Base-by-base conservation (phyloP, 306 rosid genomes). In the Dalbergia oliveri region DNA sequence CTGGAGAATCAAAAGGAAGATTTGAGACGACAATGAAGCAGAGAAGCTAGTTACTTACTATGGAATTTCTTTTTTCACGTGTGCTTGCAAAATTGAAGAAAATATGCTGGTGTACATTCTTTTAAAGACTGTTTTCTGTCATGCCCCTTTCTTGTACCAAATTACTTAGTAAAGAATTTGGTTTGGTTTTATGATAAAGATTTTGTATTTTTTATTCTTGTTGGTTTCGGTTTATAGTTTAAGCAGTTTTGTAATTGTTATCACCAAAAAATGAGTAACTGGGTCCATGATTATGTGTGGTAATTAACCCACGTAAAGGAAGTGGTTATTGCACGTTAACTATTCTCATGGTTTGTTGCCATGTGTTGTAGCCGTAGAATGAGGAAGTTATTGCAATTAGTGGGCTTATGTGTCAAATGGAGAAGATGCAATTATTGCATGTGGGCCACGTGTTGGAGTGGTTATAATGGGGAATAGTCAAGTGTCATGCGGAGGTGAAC, bases 21-120 rank as follows among this genome's bases (percentile, higher is more conserved):
- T 43, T 58, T 43, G 18, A 49, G 34, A 75, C 43, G 75, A 34
- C 59, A 78, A 16, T 63, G 37, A 74, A 66, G 35, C 34, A 69
- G 75, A 76, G 57, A 73, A 31, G 81, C 49, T 34, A 16, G n/a
- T 37, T 81, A 34, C 73, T 69, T 79, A n/a, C n/a, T n/a, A n/a
- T 58, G 18, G 3, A 59, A 67, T 73, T 75, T 82, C 9, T 49
- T 81, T 69, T 74, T 60, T 44, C 26, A 23, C 50, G 57, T 78
- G 65, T 67, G 79, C n/a, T 37, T 75, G 16, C 47, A 75, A 50
- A 79, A 82, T 79, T 62, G 83, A 79, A 72, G 75, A 86, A 77
- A 23, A 80, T 74, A 68, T 69, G 77, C 65, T 76, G 58, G 9
- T 81, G 90, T 83, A 89, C 85, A 89, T 85, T 83, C 83, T 83